Base-by-base conservation (phyloP, 306 rosid genomes). In the Acacia melanoxylon region DNA sequence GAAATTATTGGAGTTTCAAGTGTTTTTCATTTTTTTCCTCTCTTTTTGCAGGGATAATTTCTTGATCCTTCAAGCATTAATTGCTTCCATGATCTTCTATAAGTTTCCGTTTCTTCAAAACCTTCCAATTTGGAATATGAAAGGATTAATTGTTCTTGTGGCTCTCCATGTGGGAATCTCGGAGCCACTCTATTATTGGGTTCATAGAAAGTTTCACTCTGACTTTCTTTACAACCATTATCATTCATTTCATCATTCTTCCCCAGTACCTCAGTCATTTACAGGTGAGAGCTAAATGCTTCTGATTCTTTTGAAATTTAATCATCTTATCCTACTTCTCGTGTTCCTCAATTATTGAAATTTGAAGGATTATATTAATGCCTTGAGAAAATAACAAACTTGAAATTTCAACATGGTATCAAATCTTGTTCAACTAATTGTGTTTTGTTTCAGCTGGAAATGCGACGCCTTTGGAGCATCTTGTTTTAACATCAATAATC, bases 191-290 rank as follows among this genome's bases (percentile, higher is more conserved):
- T 94, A 86, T 73, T 94, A 94, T 46, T 82, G 90, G 91, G 80
- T 85, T 13, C 98, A 94, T 54, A 87, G 90, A 80, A 80, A 62
- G 76, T 82, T 90, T 72, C 98, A 94, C 71, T 61, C 75, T 19
- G 46, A 81, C 27, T 72, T 82, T 70, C 86, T 92, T 72, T 92
- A 90, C 61, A 82, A 86, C 40, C 82, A 85, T 77, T 89, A 91
- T 85, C 98, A 94, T 85, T 92, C 97, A 70, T 80, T 91, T 74
- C 94, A 94, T 63, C 98, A 94, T 88, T 91, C 98, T 8, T 84
- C 96, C 79, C 86, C 91, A 5, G 92, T 94, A 2, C 97, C 93
- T 10, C 87, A 85, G 14, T 81, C 93, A 8, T 83, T 87, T 22
- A 94, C 98, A 66, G 98, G 98, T 91, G 20, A 74, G 29, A 69